Conservation (phyloP, 164 flowering plant genomes). For the Liriodendron chinense region DNA sequence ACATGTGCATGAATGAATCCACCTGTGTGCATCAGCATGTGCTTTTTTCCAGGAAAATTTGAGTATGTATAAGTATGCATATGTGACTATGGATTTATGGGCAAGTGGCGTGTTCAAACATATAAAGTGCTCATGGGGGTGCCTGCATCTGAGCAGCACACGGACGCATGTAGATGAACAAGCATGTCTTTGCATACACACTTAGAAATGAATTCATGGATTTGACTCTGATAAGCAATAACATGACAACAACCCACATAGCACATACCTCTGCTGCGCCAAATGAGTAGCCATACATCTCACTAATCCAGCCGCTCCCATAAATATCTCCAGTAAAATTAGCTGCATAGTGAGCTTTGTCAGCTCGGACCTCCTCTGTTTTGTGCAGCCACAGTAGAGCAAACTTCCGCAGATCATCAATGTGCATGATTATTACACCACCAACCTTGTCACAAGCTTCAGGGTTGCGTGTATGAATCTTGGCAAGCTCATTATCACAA, state of each 20-base stretch:
- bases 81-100: too few relatives aligned
- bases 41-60: neutral
- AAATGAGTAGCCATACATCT: constrained; percentile 98
- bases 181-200: neutral
- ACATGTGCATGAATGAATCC: neutral
- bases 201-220: neutral
- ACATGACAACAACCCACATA: neutral
- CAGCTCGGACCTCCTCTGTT: constrained; percentile 97
- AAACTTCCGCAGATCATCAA: constrained; percentile 82
- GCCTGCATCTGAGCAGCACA: neutral
- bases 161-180: neutral
- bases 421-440: constrained; percentile 95
- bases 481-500: constrained; percentile 92
- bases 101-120: neutral
- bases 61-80: neutral
- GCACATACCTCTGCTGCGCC: constrained; percentile 93
- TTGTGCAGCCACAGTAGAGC: constrained; percentile 90
- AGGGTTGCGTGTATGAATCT: constrained; percentile 85
- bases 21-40: neutral
- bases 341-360: constrained; percentile 78
- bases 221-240: neutral
- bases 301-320: constrained; percentile 95
- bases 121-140: neutral
- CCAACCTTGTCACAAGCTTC: constrained; percentile 97
- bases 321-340: constrained; percentile 88